Evolutionary conservation across 129 eudicot species (phyloP).

Genomic region (sunflower (Helianthus annuus)): HanXRQr2.0-SUNRISE NC_035446.2:105593043-105593542

Average conservation of each 20-base stretch:
- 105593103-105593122: constrained; percentile 25
- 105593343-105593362: too few species aligned
- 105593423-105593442: too few species aligned
- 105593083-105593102: constrained; percentile 38
- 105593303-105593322: too few species aligned
- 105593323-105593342: too few species aligned
- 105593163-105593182: constrained; percentile 89
- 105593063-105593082: constrained; percentile 36
- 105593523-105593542: constrained; percentile 82
- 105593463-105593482: too few species aligned
- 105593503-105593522: constrained; percentile 58
- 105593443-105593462: too few species aligned
- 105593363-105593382: too few species aligned
- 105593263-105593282: too few species aligned
- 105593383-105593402: too few species aligned
- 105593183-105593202: constrained; percentile 47
- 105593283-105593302: too few species aligned
- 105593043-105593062: constrained; percentile 35
- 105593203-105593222: not conserved
- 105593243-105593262: too few species aligned
- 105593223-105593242: not conserved
- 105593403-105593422: too few species aligned
- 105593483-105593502: not conserved
- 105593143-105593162: constrained; percentile 57
- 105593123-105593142: constrained; percentile 44